Conservation (phyloP, 805 yeast species). For the Ogataea methanolica region DNA sequence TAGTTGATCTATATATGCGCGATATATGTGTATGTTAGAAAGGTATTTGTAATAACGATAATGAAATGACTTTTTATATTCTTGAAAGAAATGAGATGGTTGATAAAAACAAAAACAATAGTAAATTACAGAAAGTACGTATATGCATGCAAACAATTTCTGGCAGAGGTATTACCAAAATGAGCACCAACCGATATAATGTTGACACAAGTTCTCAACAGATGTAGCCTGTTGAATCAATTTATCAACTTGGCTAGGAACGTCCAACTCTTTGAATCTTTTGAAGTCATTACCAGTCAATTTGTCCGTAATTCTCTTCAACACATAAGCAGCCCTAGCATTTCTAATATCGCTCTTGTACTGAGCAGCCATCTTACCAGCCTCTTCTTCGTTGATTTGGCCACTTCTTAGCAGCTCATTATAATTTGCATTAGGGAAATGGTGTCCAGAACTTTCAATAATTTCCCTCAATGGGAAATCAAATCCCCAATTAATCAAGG, state of each 20-base stretch:
- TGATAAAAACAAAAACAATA: neutral
- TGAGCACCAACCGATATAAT: conserved; percentile 98
- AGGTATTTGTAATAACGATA: neutral
- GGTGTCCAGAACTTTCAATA: conserved; percentile 67
- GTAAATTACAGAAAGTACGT: neutral
- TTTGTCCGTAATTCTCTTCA: conserved; percentile 87
- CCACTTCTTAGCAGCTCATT: conserved; percentile 67
- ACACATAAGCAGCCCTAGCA: conserved; percentile 86
- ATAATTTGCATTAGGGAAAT: conserved; percentile 63
- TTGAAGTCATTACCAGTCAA: conserved; percentile 91
- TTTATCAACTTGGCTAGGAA: conserved; percentile 88
- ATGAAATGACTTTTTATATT: neutral
- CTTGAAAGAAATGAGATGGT: neutral
- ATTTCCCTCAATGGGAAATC: conserved; percentile 82
- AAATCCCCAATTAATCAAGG: conserved; percentile 97
- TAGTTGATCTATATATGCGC: neutral
- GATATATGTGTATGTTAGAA: neutral
- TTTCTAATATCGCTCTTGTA: conserved; percentile 72
- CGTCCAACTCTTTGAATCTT: conserved; percentile 63
- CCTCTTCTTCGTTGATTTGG: conserved; percentile 73
- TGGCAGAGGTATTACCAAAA: conserved; percentile 62
- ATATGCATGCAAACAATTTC: too few species aligned
- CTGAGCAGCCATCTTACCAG: conserved; percentile 61
- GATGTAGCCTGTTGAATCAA: conserved; percentile 94
- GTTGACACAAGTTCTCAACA: conserved; percentile 93